Conservation (phyloP, 2,329 filamentous ascomycete genomes). For the Cytospora chrysosperma region DNA sequence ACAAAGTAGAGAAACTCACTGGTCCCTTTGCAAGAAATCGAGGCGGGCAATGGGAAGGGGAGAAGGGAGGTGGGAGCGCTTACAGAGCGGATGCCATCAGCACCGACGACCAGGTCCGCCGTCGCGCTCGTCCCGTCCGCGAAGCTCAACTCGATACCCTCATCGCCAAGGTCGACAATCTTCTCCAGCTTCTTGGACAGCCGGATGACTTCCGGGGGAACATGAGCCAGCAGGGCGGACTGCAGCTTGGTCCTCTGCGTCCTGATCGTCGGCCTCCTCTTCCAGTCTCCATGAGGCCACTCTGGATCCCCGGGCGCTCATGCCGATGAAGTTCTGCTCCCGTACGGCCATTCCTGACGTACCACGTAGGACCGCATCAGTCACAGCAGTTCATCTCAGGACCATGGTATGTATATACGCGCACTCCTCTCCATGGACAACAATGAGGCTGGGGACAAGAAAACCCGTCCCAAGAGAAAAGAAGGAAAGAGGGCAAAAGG, state of each 20-base stretch:
- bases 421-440: no score
- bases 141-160: constrained; percentile 44
- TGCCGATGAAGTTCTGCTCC: constrained; percentile 30
- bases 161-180: constrained; percentile 37
- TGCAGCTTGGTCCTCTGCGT: constrained; percentile 43
- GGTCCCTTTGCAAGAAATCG: no score
- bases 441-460: no score
- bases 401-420: not conserved
- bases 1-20: not conserved
- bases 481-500: no score
- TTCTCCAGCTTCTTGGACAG: constrained; percentile 43
- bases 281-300: constrained; percentile 20
- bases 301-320: constrained; percentile 24
- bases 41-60: not conserved
- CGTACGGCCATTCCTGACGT: constrained; percentile 31
- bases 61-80: not conserved
- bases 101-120: constrained; percentile 50
- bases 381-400: not conserved
- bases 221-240: constrained; percentile 45
- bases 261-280: constrained; percentile 17
- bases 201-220: constrained; percentile 43
- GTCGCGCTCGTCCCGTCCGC: constrained; percentile 41
- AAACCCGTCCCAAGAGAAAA: no score
- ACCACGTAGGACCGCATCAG: not conserved
- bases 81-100: constrained; percentile 52